Evolutionary conservation across 805 yeast species (phyloP).

Genomic region (Candida taoyuanica): DNA sequence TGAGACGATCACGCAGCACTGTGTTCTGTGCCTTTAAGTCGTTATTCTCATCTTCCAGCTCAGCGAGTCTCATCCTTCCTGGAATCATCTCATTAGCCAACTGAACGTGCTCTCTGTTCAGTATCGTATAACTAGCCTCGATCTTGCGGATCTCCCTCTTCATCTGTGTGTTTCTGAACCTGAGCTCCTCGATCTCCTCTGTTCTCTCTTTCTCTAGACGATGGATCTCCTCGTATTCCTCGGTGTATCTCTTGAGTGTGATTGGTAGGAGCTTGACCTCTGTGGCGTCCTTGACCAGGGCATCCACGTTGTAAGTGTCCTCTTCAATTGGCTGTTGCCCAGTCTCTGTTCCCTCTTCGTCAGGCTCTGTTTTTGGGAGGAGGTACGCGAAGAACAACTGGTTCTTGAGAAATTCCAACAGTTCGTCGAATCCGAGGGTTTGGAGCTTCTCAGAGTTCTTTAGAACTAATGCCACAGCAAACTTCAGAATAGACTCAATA

Average conservation of each 20-base stretch:
- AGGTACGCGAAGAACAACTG: conserved; percentile 70
- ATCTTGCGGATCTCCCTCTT: conserved; percentile 68
- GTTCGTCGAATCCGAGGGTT: conserved; percentile 65
- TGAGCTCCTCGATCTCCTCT: conserved; percentile 64
- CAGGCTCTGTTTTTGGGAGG: conserved; percentile 17
- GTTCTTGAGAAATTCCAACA: conserved; percentile 74
- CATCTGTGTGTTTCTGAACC: conserved; percentile 64
- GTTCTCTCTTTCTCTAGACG: conserved; percentile 61
- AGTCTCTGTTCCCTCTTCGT: too few relatives aligned
- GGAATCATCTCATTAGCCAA: conserved; percentile 85
- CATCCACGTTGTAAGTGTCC: conserved; percentile 56
- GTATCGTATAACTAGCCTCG: conserved; percentile 60
- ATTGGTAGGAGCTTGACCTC: conserved; percentile 68
- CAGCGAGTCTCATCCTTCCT: conserved; percentile 71
- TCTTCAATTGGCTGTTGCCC: too few relatives aligned
- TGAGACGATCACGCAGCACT: conserved; percentile 36
- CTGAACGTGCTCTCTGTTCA: conserved; percentile 80
- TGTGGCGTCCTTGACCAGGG: conserved; percentile 76
- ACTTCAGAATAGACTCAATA: conserved; percentile 75
- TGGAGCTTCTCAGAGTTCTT: conserved; percentile 59
- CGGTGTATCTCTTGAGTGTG: conserved; percentile 61
- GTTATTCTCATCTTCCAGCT: conserved; percentile 67
- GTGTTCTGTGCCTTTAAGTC: conserved; percentile 48
- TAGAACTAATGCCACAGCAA: conserved; percentile 76
- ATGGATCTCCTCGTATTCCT: conserved; percentile 74